A percentile compares a stretch with the other conserved stretches of the same genome.
These are phyloP conservation scores for Hyphopichia buzzinii DNA, from an alignment of 1,139 yeast genomes.

Conservation along the genomic window DNA sequence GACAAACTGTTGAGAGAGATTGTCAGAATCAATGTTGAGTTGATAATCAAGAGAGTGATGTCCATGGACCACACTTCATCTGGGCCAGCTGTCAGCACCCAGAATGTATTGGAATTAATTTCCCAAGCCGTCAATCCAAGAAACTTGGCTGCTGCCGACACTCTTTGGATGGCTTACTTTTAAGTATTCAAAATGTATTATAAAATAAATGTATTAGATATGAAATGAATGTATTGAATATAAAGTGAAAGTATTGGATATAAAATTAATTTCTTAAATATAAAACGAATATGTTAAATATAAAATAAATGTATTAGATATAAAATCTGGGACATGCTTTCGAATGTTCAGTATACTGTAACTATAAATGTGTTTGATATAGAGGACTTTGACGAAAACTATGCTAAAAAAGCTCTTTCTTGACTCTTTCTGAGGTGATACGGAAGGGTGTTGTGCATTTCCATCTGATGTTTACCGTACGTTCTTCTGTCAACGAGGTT, in stretches of 20 bases:
- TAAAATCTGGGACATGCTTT: too few species aligned
- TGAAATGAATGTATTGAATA: too few species aligned
- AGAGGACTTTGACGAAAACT: too few species aligned
- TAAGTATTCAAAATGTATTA: conserved; percentile 18
- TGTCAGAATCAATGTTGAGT: conserved; percentile 84
- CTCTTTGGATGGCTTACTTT: conserved; percentile 94
- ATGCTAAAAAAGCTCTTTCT: not conserved
- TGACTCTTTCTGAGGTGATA: not conserved
- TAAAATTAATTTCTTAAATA: too few species aligned
- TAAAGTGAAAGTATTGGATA: too few species aligned
- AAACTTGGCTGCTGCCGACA: conserved; percentile 88
- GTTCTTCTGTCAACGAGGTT: conserved; percentile 20
- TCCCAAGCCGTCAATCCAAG: conserved; percentile 97
- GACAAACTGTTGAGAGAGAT: conserved; percentile 84
- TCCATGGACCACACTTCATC: conserved; percentile 79
- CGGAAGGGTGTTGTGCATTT: not conserved
- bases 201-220: conserved; percentile 1
- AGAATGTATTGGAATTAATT: conserved; percentile 84
- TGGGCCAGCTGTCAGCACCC: conserved; percentile 81
- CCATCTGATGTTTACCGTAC: conserved; percentile 3
- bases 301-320: too few species aligned
- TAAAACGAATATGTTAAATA: too few species aligned
- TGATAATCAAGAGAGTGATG: conserved; percentile 65
- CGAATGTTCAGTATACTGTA: too few species aligned
- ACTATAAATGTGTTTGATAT: too few species aligned